Evolutionary conservation across 176 grass and related monocot species (phyloP).

Genomic region (Tillandsia fasciculata): DNA sequence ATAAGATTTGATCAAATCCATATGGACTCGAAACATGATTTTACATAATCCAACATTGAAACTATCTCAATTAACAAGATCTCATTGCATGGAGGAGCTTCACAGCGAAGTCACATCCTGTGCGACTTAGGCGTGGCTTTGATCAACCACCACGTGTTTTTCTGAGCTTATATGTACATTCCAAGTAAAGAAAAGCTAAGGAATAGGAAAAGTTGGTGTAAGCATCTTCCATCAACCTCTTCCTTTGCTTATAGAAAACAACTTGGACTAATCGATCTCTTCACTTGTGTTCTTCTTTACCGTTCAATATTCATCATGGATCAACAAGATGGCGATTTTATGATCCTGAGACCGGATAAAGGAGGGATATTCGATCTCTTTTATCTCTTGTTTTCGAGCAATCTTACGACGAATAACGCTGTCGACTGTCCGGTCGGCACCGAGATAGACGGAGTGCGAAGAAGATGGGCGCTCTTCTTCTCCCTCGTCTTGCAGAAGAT

Average conservation of each 20-base stretch:
- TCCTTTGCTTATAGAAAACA: background rate
- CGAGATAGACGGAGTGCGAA: conserved; percentile 25
- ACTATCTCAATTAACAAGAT: too few relatives aligned
- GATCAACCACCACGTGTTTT: too few relatives aligned
- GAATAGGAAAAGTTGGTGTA: background rate
- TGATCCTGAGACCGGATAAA: conserved; percentile 55
- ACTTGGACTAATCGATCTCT: background rate
- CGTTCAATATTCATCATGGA: background rate
- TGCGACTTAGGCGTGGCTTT: too few relatives aligned
- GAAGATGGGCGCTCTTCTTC: conserved; percentile 47
- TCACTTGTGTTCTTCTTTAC: background rate
- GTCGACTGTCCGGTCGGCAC: conserved; percentile 43
- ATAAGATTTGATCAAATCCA: too few relatives aligned
- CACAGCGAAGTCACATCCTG: too few relatives aligned
- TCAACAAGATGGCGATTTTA: conserved; percentile 27
- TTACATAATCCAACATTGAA: too few relatives aligned
- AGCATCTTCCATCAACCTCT: background rate
- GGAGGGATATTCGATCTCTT: conserved; percentile 25
- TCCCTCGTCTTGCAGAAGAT: conserved; percentile 54
- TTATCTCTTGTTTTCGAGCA: conserved; percentile 38
- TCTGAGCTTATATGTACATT: too few relatives aligned
- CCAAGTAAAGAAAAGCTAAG: too few relatives aligned
- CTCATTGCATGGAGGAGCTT: too few relatives aligned
- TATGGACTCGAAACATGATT: too few relatives aligned
- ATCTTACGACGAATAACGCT: conserved; percentile 33